Percentiles rank a stretch among this genome's conserved stretches.
phyloP scores from a whole-genome alignment of 1,139 yeast species.

The Debaryomyces robertsiae region DNA sequence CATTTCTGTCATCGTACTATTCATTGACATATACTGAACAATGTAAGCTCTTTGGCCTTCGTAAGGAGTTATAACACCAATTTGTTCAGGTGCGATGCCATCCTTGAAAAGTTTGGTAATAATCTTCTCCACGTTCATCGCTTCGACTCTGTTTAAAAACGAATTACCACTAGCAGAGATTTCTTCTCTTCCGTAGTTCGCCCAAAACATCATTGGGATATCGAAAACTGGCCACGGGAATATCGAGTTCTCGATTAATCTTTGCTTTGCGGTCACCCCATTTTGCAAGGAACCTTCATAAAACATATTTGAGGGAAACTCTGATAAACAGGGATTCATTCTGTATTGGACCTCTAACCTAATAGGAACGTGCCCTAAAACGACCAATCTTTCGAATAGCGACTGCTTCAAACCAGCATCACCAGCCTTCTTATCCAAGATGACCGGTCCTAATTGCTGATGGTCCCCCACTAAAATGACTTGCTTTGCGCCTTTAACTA shows the following conservation, averaged over 20 bases:
- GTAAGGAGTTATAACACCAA: slow-evolving; percentile 92
- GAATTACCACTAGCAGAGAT: slow-evolving; percentile 82
- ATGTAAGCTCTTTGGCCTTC: slow-evolving; percentile 91
- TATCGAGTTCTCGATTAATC: slow-evolving; percentile 54
- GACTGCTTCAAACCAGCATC: slow-evolving; percentile 87
- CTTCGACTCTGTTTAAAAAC: slow-evolving; percentile 86
- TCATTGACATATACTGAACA: slow-evolving; percentile 74
- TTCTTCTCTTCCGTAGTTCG: slow-evolving; percentile 86
- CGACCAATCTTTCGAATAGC: slow-evolving; percentile 79
- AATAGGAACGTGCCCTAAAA: slow-evolving; percentile 84
- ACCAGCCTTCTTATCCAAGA: slow-evolving; percentile 75
- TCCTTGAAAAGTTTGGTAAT: slow-evolving; percentile 74
- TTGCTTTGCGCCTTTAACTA: slow-evolving; percentile 87
- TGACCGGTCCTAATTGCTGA: slow-evolving; percentile 92
- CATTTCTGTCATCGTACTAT: slow-evolving; percentile 60
- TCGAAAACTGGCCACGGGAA: slow-evolving; percentile 91
- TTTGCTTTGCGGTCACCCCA: slow-evolving; percentile 79
- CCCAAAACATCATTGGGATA: slow-evolving; percentile 95
- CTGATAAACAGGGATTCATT: slow-evolving; percentile 89
- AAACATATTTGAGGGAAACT: slow-evolving; percentile 88
- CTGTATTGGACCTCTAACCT: slow-evolving; percentile 91
- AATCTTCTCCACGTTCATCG: slow-evolving; percentile 83
- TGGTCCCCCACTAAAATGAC: slow-evolving; percentile 93
- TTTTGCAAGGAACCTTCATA: slow-evolving; percentile 92
- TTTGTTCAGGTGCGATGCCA: slow-evolving; percentile 80